A percentile compares a stretch with the other conserved stretches of the same genome.
Conservation (phyloP, 768 basidiomycete genomes). For the Boletus fagicola region DNA sequence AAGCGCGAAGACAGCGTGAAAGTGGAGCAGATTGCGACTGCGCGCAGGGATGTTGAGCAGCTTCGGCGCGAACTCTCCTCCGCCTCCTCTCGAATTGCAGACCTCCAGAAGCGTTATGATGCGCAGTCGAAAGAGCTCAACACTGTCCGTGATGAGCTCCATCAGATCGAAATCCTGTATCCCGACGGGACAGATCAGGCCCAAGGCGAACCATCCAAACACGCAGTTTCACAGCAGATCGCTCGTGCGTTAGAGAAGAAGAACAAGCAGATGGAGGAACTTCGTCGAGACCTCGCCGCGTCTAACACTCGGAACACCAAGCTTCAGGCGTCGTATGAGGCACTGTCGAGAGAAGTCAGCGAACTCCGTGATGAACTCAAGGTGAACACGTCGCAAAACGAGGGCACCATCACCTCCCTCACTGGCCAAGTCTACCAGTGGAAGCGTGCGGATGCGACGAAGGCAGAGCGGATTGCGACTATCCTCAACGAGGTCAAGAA, state of each 20-base stretch:
- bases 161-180: background rate
- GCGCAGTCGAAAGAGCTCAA: conserved; percentile 2
- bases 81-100: background rate
- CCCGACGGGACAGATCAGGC: background rate
- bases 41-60: background rate
- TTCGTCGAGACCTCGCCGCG: background rate
- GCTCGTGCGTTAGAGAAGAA: background rate
- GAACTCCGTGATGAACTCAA: background rate
- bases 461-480: background rate
- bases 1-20: background rate
- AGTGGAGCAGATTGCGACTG: background rate
- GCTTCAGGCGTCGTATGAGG: conserved; percentile 4
- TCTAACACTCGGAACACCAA: conserved; percentile 1
- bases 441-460: background rate
- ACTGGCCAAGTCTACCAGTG: background rate
- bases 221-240: background rate
- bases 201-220: background rate
- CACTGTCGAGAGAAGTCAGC: background rate
- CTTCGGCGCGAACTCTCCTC: background rate
- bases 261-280: conserved; percentile 1
- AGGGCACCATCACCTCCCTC: background rate
- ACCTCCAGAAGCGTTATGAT: background rate
- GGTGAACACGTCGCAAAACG: conserved; percentile 1
- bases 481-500: background rate
- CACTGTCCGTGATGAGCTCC: background rate